A percentile compares a stretch with the other conserved stretches of the same genome.
These are phyloP conservation scores for Penstemon newberryi DNA, from an alignment of 257 asterid genomes.

Conservation along the genomic window DNA sequence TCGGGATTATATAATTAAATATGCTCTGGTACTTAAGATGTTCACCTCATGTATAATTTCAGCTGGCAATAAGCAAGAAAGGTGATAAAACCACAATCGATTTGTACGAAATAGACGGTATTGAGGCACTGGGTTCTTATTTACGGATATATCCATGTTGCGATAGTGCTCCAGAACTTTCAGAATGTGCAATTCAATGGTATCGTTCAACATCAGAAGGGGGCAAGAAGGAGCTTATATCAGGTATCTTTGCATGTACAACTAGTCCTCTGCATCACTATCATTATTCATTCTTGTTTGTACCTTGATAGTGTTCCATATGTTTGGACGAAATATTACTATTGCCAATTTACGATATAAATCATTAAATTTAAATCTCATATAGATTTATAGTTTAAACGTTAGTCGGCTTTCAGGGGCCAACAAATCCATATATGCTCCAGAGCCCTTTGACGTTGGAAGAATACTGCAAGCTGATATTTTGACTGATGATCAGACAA, in stretches of 20 bases:
- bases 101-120: slow-evolving; percentile 70
- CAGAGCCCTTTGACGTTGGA: slow-evolving; percentile 95
- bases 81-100: slow-evolving; percentile 36
- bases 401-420: slow-evolving; percentile 59
- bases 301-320: neutral
- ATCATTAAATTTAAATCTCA: too few relatives aligned
- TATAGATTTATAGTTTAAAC: neutral
- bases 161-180: slow-evolving; percentile 52
- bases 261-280: neutral
- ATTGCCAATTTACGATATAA: neutral
- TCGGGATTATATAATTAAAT: neutral
- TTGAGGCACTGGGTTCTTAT: slow-evolving; percentile 78
- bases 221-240: slow-evolving; percentile 68
- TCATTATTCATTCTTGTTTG: neutral
- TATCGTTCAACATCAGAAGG: slow-evolving; percentile 64
- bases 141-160: slow-evolving; percentile 59
- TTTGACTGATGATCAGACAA: slow-evolving; percentile 41
- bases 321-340: neutral
- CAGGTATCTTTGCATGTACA: slow-evolving; percentile 45
- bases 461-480: slow-evolving; percentile 79
- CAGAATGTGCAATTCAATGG: slow-evolving; percentile 77
- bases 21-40: slow-evolving; percentile 14
- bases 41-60: slow-evolving; percentile 28
- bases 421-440: slow-evolving; percentile 77
- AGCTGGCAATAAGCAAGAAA: slow-evolving; percentile 79